Conservation (phyloP, 73 alveolate genomes). For the Halteria grandinella region DNA sequence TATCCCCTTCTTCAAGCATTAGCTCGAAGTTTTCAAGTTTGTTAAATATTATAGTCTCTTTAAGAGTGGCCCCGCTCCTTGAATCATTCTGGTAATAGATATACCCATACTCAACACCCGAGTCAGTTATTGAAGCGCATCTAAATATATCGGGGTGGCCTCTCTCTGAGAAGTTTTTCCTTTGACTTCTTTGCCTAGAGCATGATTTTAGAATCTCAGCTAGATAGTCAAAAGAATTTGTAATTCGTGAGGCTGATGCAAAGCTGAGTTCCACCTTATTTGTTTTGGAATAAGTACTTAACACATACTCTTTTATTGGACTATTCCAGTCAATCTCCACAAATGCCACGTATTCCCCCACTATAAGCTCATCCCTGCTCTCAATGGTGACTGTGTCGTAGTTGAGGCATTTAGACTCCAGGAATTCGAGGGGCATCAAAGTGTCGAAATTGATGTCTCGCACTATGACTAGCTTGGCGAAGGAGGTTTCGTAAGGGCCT, state of each 20-base stretch:
- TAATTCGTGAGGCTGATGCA: neutral
- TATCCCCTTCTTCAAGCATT: conserved; percentile 34
- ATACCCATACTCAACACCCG: conserved; percentile 66
- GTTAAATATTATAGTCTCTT: conserved; percentile 41
- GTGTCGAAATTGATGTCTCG: neutral
- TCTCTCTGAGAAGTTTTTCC: conserved; percentile 5
- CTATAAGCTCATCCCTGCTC: neutral
- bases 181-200: conserved; percentile 44
- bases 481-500: conserved; percentile 29
- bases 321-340: conserved; percentile 58
- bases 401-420: conserved; percentile 45
- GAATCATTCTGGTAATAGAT: conserved; percentile 62
- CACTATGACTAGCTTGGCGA: conserved; percentile 24
- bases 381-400: conserved; percentile 46
- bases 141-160: conserved; percentile 46
- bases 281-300: conserved; percentile 25
- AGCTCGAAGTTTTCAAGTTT: conserved; percentile 56
- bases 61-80: conserved; percentile 9
- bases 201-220: conserved; percentile 44
- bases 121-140: conserved; percentile 48
- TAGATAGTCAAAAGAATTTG: conserved; percentile 27
- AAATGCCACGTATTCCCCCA: conserved; percentile 53
- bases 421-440: neutral
- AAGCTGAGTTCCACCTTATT: conserved; percentile 4
- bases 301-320: neutral